A percentile compares a stretch with the other conserved stretches of the same genome.
Conservation (phyloP, 805 yeast species). For the Lipomyces starkeyi region DNA sequence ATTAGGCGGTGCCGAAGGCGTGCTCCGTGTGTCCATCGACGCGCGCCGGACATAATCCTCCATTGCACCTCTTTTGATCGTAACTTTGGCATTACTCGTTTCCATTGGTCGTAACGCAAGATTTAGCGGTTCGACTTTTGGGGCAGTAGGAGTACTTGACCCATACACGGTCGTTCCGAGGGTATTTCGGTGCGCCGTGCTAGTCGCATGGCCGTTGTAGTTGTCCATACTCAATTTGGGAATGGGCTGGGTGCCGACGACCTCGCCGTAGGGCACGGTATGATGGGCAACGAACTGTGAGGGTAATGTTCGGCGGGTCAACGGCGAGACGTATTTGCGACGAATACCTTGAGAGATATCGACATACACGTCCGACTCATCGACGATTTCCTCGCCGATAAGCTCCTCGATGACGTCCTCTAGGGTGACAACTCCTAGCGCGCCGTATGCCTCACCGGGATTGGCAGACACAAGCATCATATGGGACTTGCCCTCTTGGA, state of each 20-base stretch:
- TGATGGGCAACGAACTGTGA: slow-evolving; percentile 33
- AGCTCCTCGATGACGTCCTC: slow-evolving; percentile 98
- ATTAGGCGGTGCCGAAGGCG: slow-evolving; percentile 6
- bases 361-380: slow-evolving; percentile 91
- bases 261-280: slow-evolving; percentile 14
- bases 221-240: slow-evolving; percentile 17
- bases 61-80: slow-evolving; percentile 55
- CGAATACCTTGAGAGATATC: slow-evolving; percentile 89
- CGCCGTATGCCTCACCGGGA: slow-evolving; percentile 81
- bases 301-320: slow-evolving; percentile 39
- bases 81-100: slow-evolving; percentile 67
- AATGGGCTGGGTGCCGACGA: background rate
- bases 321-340: slow-evolving; percentile 51
- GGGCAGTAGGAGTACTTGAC: slow-evolving; percentile 7
- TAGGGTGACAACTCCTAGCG: slow-evolving; percentile 87
- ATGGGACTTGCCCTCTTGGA: slow-evolving; percentile 97
- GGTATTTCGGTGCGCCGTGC: slow-evolving; percentile 3
- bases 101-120: slow-evolving; percentile 71
- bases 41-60: slow-evolving; percentile 38
- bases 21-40: slow-evolving; percentile 28
- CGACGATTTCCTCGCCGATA: slow-evolving; percentile 97
- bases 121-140: slow-evolving; percentile 59
- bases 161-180: background rate
- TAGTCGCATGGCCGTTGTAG: slow-evolving; percentile 9
- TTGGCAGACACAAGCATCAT: slow-evolving; percentile 89